A percentile compares a stretch with the other conserved stretches of the same genome.
Evolutionary conservation across 164 flowering plant species (phyloP).

Genomic region (Tetrastigma voinierianum): DNA sequence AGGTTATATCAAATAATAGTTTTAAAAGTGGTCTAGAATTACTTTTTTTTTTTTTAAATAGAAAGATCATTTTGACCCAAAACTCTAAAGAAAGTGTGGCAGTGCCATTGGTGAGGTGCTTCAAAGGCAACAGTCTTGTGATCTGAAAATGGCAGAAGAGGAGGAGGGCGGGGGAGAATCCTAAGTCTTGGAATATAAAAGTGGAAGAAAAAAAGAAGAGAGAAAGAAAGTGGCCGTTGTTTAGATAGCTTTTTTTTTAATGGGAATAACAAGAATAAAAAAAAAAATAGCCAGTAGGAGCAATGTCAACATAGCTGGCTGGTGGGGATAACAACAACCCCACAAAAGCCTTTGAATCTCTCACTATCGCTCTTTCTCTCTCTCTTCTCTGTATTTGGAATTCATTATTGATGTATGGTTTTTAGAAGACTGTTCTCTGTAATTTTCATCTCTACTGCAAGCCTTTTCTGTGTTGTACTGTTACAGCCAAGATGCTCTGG

Average conservation of each 20-base stretch:
- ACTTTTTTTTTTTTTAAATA: too few species aligned
- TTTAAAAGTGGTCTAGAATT: too few species aligned
- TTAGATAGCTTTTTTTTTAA: not conserved
- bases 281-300: conserved; percentile 19
- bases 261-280: not conserved
- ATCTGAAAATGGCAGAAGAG: not conserved
- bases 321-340: conserved; percentile 37
- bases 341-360: conserved; percentile 19
- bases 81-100: too few species aligned
- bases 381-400: not conserved
- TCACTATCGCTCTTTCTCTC: conserved; percentile 3
- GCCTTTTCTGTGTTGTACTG: not conserved
- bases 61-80: too few species aligned
- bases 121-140: not conserved
- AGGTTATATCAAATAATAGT: too few species aligned
- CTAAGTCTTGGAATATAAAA: conserved; percentile 4
- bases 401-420: not conserved
- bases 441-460: not conserved
- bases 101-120: too few species aligned
- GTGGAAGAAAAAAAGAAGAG: not conserved
- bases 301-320: conserved; percentile 55
- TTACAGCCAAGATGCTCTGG: conserved; percentile 36
- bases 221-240: not conserved
- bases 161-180: not conserved
- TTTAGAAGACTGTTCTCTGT: not conserved